These are phyloP conservation scores for Penicillium silybi DNA, from an alignment of 495 filamentous ascomycete species.

Conservation along the genomic window DNA sequence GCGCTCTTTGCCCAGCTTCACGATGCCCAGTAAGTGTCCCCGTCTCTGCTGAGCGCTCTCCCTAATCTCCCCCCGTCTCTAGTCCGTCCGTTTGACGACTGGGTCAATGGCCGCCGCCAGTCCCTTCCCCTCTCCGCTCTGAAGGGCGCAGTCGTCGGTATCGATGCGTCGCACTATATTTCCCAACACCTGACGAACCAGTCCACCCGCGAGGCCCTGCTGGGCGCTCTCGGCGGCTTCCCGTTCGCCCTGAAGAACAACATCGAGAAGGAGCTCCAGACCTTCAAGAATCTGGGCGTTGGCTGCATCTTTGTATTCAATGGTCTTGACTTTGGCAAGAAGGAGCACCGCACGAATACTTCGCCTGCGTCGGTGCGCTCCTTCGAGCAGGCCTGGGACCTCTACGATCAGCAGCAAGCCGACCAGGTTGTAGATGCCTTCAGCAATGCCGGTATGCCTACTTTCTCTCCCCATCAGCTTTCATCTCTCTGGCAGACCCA, in stretches of 20 bases:
- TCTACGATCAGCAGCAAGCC: conserved; percentile 78
- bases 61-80: conserved; percentile 9
- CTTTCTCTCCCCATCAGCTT: not conserved
- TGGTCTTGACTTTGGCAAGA: conserved; percentile 71
- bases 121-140: conserved; percentile 59
- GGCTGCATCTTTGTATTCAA: conserved; percentile 83
- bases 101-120: conserved; percentile 49
- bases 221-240: conserved; percentile 84
- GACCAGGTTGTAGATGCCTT: conserved; percentile 78
- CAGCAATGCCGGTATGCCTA: conserved; percentile 68
- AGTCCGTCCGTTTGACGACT: conserved; percentile 61
- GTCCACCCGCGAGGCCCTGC: conserved; percentile 74
- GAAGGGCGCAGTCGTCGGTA: conserved; percentile 67
- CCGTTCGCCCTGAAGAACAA: conserved; percentile 70
- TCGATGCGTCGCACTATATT: conserved; percentile 90
- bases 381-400: conserved; percentile 68
- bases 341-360: conserved; percentile 54
- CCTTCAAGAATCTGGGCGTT: conserved; percentile 59
- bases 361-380: conserved; percentile 45
- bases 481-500: conserved; percentile 1
- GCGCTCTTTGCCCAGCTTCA: conserved; percentile 26
- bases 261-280: conserved; percentile 68
- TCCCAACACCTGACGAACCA: conserved; percentile 63
- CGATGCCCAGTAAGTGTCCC: conserved; percentile 40
- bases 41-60: not conserved